Evolutionary conservation across 2,329 filamentous ascomycete genomes (phyloP).

Genomic region (Fusarium sp.): DNA sequence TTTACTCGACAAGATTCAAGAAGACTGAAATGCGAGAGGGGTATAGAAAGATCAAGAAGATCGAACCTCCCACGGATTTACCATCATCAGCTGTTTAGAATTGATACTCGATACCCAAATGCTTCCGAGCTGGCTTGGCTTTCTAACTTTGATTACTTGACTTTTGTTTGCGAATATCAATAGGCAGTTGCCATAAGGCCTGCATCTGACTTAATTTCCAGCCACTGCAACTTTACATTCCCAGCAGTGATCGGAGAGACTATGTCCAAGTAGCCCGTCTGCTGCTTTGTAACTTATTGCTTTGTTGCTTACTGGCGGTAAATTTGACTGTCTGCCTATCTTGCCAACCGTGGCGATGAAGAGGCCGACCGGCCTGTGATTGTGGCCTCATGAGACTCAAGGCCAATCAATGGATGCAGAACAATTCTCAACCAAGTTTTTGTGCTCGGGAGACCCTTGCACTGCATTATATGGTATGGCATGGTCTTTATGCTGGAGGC

Average conservation of each 20-base stretch:
- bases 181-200: background rate
- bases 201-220: background rate
- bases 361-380: background rate
- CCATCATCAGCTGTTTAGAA: background rate
- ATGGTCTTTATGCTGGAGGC: background rate
- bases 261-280: background rate
- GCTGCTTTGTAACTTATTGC: too few species aligned
- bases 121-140: background rate
- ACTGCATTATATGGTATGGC: background rate
- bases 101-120: background rate
- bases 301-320: background rate
- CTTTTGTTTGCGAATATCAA: background rate
- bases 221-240: background rate
- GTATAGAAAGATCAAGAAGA: conserved; percentile 18
- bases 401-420: background rate
- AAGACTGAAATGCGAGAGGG: conserved; percentile 21
- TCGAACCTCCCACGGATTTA: background rate
- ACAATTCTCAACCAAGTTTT: too few species aligned
- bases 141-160: background rate
- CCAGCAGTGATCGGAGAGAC: too few species aligned
- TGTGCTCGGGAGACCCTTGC: background rate
- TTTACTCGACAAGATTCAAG: conserved; percentile 10
- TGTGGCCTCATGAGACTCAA: background rate
- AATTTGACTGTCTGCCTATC: background rate
- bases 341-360: background rate